These are phyloP conservation scores for Trichosporon coremiiforme DNA, from an alignment of 1,284 basidiomycete genomes.

Conservation along the genomic window DNA sequence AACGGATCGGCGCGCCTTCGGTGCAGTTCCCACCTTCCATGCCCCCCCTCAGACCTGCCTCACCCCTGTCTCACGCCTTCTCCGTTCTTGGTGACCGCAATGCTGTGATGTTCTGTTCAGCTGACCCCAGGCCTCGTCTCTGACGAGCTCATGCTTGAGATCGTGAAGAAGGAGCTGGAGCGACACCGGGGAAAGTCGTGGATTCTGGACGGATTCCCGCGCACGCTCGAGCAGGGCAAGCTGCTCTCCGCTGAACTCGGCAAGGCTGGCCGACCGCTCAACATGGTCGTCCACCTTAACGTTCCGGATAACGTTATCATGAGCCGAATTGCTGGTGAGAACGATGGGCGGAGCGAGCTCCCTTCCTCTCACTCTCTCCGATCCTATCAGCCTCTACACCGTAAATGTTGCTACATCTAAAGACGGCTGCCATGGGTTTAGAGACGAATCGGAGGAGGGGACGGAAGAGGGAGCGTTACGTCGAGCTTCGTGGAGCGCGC, in stretches of 20 bases:
- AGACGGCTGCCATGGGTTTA: too few relatives aligned
- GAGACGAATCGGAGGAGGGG: too few relatives aligned
- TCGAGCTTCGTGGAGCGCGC: too few relatives aligned
- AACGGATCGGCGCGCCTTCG: not conserved
- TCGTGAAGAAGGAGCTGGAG: conserved; percentile 54
- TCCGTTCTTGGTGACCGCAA: too few relatives aligned
- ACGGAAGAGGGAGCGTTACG: too few relatives aligned
- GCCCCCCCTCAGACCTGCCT: too few relatives aligned
- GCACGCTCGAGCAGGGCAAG: conserved; percentile 85
- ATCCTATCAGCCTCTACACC: too few relatives aligned
- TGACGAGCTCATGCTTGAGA: conserved; percentile 56
- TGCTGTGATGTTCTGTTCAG: not conserved
- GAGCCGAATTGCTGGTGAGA: conserved; percentile 71
- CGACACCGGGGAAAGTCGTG: conserved; percentile 61
- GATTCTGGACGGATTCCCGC: conserved; percentile 96
- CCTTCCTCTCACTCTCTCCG: not conserved
- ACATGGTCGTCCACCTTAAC: conserved; percentile 85
- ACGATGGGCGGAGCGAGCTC: not conserved
- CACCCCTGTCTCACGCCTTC: too few relatives aligned
- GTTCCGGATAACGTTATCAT: conserved; percentile 90
- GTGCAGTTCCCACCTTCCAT: not conserved
- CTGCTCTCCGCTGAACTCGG: conserved; percentile 65
- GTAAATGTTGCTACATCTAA: too few relatives aligned
- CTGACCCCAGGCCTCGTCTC: conserved; percentile 49
- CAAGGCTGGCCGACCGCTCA: conserved; percentile 62